Evolutionary conservation across 179 eudicot species (phyloP), one percentile per base, ranked within the genome.

Genomic region (Corrigiola litoralis): DNA sequence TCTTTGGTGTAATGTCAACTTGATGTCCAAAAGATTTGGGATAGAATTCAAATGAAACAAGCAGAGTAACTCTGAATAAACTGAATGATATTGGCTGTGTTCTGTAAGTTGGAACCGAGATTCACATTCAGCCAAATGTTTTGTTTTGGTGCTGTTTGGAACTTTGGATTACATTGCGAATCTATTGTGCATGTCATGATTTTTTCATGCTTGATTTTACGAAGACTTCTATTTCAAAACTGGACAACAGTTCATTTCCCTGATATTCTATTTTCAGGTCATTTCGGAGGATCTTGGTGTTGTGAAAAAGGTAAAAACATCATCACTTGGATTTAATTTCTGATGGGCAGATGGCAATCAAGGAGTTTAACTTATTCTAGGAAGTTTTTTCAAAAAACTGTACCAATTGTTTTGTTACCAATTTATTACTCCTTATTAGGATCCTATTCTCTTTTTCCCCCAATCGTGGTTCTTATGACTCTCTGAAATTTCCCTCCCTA

Each of bases 201-300:
- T 52, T 4, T 47, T 25, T 60, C 36, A 20, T 49, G 32, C 11
- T 24, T 7, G 51, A 20, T 48, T 21, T 12, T 44, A 16, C 42
- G 18, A 50, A 32, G 36, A 6, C 12, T 66, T 60, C 23, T 47
- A 21, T 34, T 18, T 21, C 18, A n/a, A 48, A 61, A 58, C 17
- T 29, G 11, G 5, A 23, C 28, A 33, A 32, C 37, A 53, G 6
- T 54, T 20, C 14, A 11, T 58, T 60, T 25, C 27, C 23, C 37
- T 24, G 49, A 47, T 68, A 20, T 53, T 46, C 47, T 13, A 40
- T 63, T 78, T 78, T 61, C 96, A 94, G 99, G 96, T 84, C 63
- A 66, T 90, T 55, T 68, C 84, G 66, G 97, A 90, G 71, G 97
- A 94, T 80, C 70, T 94, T 62, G 99, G 91, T 73, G 87, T 94